Evolutionary conservation across 495 filamentous ascomycete species (phyloP), one percentile per base, ranked within the genome.

Genomic region (Penicillium coprophilum): DNA sequence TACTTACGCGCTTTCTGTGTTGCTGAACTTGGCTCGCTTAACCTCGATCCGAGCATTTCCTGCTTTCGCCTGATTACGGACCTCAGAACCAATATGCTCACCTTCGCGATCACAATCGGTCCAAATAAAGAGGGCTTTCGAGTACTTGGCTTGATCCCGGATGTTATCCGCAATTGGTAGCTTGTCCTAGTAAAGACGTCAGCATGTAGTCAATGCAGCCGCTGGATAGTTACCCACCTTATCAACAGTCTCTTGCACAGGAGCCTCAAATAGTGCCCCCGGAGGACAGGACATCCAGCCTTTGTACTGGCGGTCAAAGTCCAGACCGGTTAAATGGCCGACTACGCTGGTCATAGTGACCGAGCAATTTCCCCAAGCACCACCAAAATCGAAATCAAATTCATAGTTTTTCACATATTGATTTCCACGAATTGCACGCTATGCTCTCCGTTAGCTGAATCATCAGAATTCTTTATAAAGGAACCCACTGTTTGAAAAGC

Each of bases 71-170:
- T 91, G 85, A 54, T 88, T 82, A 36, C 91, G 85, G 49, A 98
- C 91, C 65, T 97, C 95, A n/a, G 87, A 76, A 1, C 94, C 94
- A 58, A 98, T 98, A 63, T 97, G 87, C 71, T 98, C 94, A 15
- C 94, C 94, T 79, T 98, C 94, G 47, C 92, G 85, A 78, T 98
- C 94, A 73, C 94, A 97, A 79, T 98, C 94, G 1, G 94, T 98
- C 94, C 94, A 98, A 63, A 98, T 96, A 70, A 91, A 94, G 13
- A 98, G 78, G 19, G 83, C 84, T 61, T 78, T 80, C 51, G 83
- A 75, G 61, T 81, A 78, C 43, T 81, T 81, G 12, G 95, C 94
- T 69, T 94, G 85, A 6, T 77, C 70, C 45, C 85, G 78, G 64
- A 98, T 97, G 64, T 98, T 98, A 6, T 83, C 76, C 9, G 92